Evolutionary conservation across 306 rosid genomes (phyloP).

Genomic region (Quillaja saponaria): DNA sequence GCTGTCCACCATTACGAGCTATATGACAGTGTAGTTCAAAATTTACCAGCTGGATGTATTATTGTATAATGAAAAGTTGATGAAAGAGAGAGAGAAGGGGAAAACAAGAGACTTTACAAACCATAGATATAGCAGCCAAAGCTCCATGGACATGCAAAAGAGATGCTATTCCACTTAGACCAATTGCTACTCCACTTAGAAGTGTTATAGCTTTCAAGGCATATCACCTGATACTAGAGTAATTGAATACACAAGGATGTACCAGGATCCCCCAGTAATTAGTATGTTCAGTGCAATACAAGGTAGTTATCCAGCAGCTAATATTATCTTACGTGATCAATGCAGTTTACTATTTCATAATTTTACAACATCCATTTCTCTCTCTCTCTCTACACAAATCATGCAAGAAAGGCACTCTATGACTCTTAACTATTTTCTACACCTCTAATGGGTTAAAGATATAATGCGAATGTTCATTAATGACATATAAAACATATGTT

Average conservation of each 20-base stretch:
- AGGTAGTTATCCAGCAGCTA: slow-evolving; percentile 18
- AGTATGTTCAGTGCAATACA: slow-evolving; percentile 10
- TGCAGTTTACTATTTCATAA: background rate
- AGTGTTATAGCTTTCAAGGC: no score
- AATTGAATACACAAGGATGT: no score
- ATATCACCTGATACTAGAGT: no score
- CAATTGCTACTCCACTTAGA: background rate
- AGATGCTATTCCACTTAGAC: slow-evolving; percentile 17
- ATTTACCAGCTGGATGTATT: background rate
- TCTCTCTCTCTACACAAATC: no score
- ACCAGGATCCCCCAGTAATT: background rate
- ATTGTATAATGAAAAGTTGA: background rate
- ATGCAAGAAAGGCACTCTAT: no score
- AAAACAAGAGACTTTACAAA: slow-evolving; percentile 11
- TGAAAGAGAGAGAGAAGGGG: background rate
- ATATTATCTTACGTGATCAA: background rate
- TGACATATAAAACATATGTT: background rate
- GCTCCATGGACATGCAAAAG: background rate
- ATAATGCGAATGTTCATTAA: background rate
- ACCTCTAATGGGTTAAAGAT: slow-evolving; percentile 2
- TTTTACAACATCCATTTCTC: slow-evolving; percentile 10
- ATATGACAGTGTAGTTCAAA: slow-evolving; percentile 2
- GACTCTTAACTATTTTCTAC: slow-evolving; percentile 2
- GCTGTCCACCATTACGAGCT: background rate
- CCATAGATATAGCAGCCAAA: slow-evolving; percentile 4